Base-by-base conservation (phyloP, 306 rosid genomes). In the Trifolium subterraneum region DNA sequence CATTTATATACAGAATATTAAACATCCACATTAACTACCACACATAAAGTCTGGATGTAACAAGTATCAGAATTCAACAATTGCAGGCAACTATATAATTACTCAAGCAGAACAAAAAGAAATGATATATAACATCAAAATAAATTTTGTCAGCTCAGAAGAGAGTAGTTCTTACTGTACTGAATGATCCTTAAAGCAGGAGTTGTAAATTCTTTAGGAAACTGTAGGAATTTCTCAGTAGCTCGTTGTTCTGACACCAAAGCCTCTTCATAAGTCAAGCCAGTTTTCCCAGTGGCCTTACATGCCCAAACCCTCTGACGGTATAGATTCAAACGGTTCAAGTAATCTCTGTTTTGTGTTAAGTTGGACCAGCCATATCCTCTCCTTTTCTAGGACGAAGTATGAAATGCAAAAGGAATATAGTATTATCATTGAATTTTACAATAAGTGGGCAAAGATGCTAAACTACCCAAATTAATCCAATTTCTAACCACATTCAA, bases 221-320 rank as follows among this genome's bases (percentile, higher is more conserved):
- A 75, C 85, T 86, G 91, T 56, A 86, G 96, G 66, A 90, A 89
- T 88, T 91, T 93, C 73, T 94, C 99, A 4, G 87, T 79, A 59
- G 93, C 96, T 61, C 69, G 85, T 65, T 88, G 85, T 86, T 94
- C 97, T 35, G 96, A 90, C 63, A 94, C 92, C 80, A 90, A 63
- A 74, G 99, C 99, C 86, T 94, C 99, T 77, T 94, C 99, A 73
- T 84, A 94, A 13, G 99, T 94, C 90, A 94, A 31, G 85, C 78
- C 89, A 61, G 83, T 85, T 83, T 92, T 94, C 79, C 97, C 93
- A 38, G 95, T 87, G 75, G 86, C 86, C 80, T 92, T 92, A 65
- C 97, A 94, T 76, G 67, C 82, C 99, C 99, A 94, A 74, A 90
- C 55, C 84, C 99, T 90, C 81, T 75, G 93, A 50, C 97, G 92